Evolutionary conservation across 129 eudicot species (phyloP).

Genomic region (Saussurea involucrata): DNA sequence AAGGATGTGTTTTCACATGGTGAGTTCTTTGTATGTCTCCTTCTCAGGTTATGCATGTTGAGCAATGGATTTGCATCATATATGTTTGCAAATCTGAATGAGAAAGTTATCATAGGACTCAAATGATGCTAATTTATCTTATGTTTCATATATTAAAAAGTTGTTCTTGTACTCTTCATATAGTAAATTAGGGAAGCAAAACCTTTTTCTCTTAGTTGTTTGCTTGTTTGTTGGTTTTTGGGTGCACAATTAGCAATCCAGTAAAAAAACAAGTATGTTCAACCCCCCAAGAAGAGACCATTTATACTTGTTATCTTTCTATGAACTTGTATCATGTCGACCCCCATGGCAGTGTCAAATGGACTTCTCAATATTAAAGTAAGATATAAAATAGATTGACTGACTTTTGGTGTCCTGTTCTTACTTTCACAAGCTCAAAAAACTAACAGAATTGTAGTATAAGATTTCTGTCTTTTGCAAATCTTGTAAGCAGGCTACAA

Average conservation of each 20-base stretch:
- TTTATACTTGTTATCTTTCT: not conserved
- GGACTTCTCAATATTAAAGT: not conserved
- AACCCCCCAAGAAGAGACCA: not conserved
- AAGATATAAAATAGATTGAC: not conserved
- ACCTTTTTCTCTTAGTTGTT: not conserved
- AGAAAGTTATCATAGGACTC: not conserved
- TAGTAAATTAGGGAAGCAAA: conserved; percentile 4
- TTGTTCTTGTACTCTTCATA: not conserved
- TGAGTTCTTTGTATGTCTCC: not conserved
- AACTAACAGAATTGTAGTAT: not conserved
- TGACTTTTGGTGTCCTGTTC: not conserved
- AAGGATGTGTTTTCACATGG: not conserved
- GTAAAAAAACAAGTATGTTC: not conserved
- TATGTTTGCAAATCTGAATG: not conserved
- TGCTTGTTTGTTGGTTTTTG: not conserved
- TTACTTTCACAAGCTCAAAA: not conserved
- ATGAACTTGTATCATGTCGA: not conserved
- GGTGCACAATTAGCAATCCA: not conserved
- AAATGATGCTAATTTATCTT: not conserved
- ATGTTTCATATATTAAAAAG: not conserved
- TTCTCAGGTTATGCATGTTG: not conserved
- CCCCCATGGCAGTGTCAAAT: not conserved
- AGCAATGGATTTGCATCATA: not conserved
- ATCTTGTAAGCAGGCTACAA: not conserved
- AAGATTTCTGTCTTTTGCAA: not conserved